These are phyloP conservation scores for grape (Vitis vinifera) DNA, from an alignment of 164 flowering plant species.

Conservation along the genomic window ASM3070453v1 NC_081822.1:3925001-3925500, in stretches of 20 bases:
- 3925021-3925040: too few relatives aligned
- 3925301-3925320: not conserved
- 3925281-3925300: not conserved
- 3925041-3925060: too few relatives aligned
- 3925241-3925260: too few relatives aligned
- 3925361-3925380: not conserved
- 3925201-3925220: not conserved
- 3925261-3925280: not conserved
- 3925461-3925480: not conserved
- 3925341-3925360: not conserved
- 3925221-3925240: too few relatives aligned
- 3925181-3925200: not conserved
- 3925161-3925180: not conserved
- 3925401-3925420: not conserved
- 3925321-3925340: not conserved
- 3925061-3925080: too few relatives aligned
- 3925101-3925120: too few relatives aligned
- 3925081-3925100: too few relatives aligned
- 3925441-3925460: not conserved
- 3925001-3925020: too few relatives aligned
- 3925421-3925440: not conserved
- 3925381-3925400: not conserved
- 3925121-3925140: not conserved
- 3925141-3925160: not conserved
- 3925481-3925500: slow-evolving; percentile 1